These are phyloP conservation scores for Citrus cavaleriei DNA, from an alignment of 345 rosid species.

Conservation along the genomic window DNA sequence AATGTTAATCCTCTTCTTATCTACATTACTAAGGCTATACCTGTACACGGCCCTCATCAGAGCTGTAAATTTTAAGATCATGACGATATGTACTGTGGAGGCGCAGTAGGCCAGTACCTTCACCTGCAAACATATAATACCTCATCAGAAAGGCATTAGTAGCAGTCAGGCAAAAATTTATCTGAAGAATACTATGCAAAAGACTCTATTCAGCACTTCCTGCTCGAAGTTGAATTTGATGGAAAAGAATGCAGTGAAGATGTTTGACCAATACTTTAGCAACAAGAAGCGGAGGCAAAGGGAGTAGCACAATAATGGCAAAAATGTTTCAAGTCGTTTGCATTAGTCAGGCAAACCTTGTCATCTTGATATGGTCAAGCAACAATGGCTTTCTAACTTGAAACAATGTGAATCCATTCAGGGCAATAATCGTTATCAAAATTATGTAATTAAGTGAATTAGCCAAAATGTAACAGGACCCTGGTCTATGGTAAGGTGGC, in stretches of 20 bases:
- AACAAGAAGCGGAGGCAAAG: background rate
- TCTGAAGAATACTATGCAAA: background rate
- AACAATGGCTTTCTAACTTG: background rate
- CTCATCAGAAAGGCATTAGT: slow-evolving; percentile 10
- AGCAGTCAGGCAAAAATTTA: background rate
- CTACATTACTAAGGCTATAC: slow-evolving; percentile 29
- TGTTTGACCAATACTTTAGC: background rate
- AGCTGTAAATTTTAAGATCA: slow-evolving; percentile 98
- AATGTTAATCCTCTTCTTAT: background rate
- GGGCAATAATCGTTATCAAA: background rate
- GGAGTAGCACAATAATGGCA: background rate
- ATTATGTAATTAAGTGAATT: background rate
- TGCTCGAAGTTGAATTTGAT: background rate
- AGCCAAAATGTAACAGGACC: background rate
- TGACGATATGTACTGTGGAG: slow-evolving; percentile 98
- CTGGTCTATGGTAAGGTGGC: background rate
- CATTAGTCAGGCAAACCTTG: background rate
- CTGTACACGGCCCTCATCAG: slow-evolving; percentile 99
- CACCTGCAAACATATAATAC: slow-evolving; percentile 53
- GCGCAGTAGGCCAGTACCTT: slow-evolving; percentile 98
- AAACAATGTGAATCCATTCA: background rate
- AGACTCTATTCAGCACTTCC: background rate
- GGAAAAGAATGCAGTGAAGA: background rate
- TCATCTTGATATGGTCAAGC: background rate
- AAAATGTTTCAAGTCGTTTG: background rate